Evolutionary conservation across 2,329 filamentous ascomycete species (phyloP).

Genomic region (Camptophora hylomeconis): DNA sequence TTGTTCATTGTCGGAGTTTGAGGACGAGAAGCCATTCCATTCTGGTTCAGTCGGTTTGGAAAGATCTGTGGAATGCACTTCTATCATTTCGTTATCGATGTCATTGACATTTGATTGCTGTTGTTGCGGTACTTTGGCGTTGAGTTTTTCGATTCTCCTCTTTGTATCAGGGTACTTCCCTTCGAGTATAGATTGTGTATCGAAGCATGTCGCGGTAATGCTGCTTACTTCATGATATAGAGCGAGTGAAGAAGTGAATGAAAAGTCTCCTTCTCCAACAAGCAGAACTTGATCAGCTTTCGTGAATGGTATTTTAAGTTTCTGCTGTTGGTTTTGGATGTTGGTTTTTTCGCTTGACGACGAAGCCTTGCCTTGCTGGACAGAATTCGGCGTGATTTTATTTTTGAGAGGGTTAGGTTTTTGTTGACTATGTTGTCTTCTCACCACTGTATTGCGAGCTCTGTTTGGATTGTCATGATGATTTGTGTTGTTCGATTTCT

Average conservation of each 20-base stretch:
- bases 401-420: constrained; percentile 3
- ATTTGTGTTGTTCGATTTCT: too few relatives aligned
- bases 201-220: constrained; percentile 32
- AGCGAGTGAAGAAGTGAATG: constrained; percentile 32
- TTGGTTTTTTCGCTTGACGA: too few relatives aligned
- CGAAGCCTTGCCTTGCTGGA: too few relatives aligned
- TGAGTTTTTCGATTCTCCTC: constrained; percentile 6
- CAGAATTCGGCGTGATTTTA: constrained; percentile 1
- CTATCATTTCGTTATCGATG: too few relatives aligned
- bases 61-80: not conserved
- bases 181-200: constrained; percentile 36
- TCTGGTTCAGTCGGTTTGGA: constrained; percentile 6
- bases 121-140: too few relatives aligned
- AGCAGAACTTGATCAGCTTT: constrained; percentile 29
- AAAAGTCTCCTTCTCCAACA: constrained; percentile 37
- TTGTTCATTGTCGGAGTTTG: constrained; percentile 1
- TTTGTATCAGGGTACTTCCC: constrained; percentile 61
- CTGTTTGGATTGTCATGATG: too few relatives aligned
- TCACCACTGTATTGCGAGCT: too few relatives aligned
- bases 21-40: constrained; percentile 14
- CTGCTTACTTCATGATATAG: constrained; percentile 26
- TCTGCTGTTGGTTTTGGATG: constrained; percentile 2
- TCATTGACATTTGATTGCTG: too few relatives aligned
- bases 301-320: constrained; percentile 23
- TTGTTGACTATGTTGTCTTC: constrained; percentile 13